Base-by-base conservation (phyloP, 2,329 filamentous ascomycete species). In the Colletotrichum coccodes region DNA sequence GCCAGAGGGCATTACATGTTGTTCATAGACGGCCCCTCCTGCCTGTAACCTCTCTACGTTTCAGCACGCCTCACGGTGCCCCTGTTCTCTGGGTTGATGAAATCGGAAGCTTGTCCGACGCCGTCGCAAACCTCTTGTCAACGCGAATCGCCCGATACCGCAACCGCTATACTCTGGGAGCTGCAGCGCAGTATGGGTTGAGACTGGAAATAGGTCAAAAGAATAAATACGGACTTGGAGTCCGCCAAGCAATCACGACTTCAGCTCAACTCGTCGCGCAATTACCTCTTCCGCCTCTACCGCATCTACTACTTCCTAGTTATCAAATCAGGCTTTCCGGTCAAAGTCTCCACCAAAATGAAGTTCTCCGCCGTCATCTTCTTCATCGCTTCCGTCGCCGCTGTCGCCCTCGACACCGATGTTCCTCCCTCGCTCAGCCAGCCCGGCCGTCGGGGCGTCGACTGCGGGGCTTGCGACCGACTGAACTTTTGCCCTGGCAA, bases 401-500 rank as follows among this genome's bases (percentile, higher is more conserved):
- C 65, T 26, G 65, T 68, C 8, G 65, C 65, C 3, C 36, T 68
- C 14, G 53, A 64, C 38, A 68, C 60, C 21, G 38, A 59, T 3
- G 60, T 68, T 9, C 21, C 60, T 14, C 53, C 60, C 12, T n/a
- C 57, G 5, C 65, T 68, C 47, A 58, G 54, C 53, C 44, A 59
- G 47, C 65, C 65, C 2, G 65, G 65, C 32, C 65, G 65, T 14
- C 65, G 65, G 6, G 60, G 52, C 7, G 60, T 68, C 8, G 60
- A 64, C 53, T 68, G 65, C 16, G 65, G 53, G 1, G 60, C 65
- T 16, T 68, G 65, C 16, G 60, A 46, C 4, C 23, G 60, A 6
- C 46, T 64, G 36, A 54, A 64, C 60, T 68, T 68, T 26, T 68
- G 64, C 46, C 64, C 64, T 2, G 64, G 64, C 18, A 47, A 47